These are phyloP conservation scores for Mrakia hoshinonis DNA, from an alignment of 768 basidiomycete species.

Conservation along the genomic window DNA sequence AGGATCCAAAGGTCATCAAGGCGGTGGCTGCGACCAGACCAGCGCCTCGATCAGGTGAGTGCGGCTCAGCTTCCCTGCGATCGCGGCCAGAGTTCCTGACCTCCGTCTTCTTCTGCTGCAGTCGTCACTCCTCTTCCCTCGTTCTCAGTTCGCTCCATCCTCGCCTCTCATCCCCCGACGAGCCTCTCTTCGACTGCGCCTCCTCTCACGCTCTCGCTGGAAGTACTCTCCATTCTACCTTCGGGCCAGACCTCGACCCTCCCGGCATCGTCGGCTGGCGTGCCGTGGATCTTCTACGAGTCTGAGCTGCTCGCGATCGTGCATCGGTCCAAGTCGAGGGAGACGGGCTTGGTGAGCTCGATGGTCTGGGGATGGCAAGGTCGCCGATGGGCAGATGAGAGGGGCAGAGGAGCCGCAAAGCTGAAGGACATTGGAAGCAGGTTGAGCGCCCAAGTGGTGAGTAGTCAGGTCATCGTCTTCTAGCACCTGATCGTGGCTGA, in stretches of 20 bases:
- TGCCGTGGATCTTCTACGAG: slow-evolving; percentile 4
- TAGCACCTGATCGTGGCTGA: too few species aligned
- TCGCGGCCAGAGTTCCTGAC: neutral
- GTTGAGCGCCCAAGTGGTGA: neutral
- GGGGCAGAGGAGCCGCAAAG: neutral
- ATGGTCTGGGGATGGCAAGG: slow-evolving; percentile 11
- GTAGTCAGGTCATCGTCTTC: too few species aligned
- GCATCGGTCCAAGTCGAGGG: slow-evolving; percentile 1
- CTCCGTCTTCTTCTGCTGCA: neutral
- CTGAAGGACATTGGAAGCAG: slow-evolving; percentile 7
- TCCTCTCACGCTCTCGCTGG: slow-evolving; percentile 6
- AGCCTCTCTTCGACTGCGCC: neutral
- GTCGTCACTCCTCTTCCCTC: neutral
- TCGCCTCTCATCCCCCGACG: neutral
- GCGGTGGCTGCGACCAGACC: too few species aligned
- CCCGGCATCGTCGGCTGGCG: neutral
- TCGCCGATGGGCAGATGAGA: neutral
- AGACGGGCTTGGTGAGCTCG: slow-evolving; percentile 11
- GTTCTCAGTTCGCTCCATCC: neutral
- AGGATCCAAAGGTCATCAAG: too few species aligned
- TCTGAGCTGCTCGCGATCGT: slow-evolving; percentile 17
- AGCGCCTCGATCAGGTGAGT: too few species aligned
- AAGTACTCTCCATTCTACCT: neutral
- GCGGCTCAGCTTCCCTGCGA: too few species aligned
- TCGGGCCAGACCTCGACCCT: neutral